Base-by-base conservation (phyloP, 164 flowering plant species). In the Platanus orientalis region DNA sequence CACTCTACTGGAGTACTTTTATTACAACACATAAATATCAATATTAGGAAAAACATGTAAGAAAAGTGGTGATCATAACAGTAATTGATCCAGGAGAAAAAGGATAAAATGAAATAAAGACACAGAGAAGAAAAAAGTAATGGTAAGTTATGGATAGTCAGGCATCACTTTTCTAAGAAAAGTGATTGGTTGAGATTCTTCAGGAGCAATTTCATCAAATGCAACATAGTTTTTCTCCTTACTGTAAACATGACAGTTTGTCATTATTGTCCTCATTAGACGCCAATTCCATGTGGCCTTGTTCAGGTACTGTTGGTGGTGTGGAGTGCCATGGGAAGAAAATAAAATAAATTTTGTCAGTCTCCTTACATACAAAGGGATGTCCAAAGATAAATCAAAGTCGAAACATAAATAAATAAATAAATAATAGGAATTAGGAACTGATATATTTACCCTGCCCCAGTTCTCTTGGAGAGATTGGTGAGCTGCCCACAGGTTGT, bases 211-310 rank as follows among this genome's bases (percentile, higher is more conserved):
- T 32, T 76, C 65, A 50, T 89, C 96, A 66, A 90, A 90, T 27
- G 85, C 53, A 27, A 86, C 47, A 63, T 90, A 76, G 44, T 93
- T 93, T 57, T 78, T 66, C 63, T 90, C 82, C 76, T 87, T 66
- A 60, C 75, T 63, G 64, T 90, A 90, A 17, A 94, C 75, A 76
- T 93, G 98, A 73, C 98, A 93, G 9, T 63, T 58, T 17, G 97
- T 93, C 88, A 93, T 61, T 69, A 90, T 93, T 13, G 92, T 90
- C 89, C 87, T 90, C 98, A 93, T 90, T 42, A 93, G 58, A 19
- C 95, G 92, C 98, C 98, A 93, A 66, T 89, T 93, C 98, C 98
- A 93, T 26, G 73, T 69, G 1, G 96, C 96, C 78, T 87, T 88
- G 40, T 89, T 90, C 75, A 89, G 60, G 73, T 93, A 81, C 98